A percentile compares a stretch with the other conserved stretches of the same genome.
Conservation (phyloP, 2,329 filamentous ascomycete species). For the Botrytis cinerea region DNA sequence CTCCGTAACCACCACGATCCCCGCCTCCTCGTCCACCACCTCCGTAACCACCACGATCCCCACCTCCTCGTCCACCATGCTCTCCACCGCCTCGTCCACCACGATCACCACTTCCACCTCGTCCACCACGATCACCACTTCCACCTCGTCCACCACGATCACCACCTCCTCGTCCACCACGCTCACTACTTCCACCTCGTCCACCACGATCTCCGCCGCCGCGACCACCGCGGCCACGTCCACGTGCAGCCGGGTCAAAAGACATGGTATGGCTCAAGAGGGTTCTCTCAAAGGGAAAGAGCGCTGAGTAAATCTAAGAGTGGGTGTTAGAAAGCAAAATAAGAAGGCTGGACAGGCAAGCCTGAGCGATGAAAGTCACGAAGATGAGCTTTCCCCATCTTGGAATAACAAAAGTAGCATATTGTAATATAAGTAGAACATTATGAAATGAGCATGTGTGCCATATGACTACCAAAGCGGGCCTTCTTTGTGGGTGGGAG, state of each 20-base stretch:
- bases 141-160: slow-evolving; percentile 16
- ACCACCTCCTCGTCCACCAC: neutral
- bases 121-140: slow-evolving; percentile 29
- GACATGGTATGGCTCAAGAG: neutral
- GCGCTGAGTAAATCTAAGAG: neutral
- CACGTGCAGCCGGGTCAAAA: slow-evolving; percentile 11
- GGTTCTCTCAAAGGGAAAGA: neutral
- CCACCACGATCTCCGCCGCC: slow-evolving; percentile 16
- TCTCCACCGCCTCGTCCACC: slow-evolving; percentile 22
- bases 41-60: slow-evolving; percentile 34
- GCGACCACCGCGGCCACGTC: slow-evolving; percentile 21
- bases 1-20: slow-evolving; percentile 32
- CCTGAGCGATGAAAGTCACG: neutral
- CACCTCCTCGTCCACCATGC: slow-evolving; percentile 1
- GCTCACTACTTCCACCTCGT: neutral
- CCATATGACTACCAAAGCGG: neutral
- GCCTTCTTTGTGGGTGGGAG: neutral
- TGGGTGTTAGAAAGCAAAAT: neutral
- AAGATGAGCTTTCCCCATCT: neutral
- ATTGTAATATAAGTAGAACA: neutral
- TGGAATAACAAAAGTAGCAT: neutral
- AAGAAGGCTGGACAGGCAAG: neutral
- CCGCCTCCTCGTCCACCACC: slow-evolving; percentile 31
- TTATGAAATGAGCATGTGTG: neutral
- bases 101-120: slow-evolving; percentile 36